Evolutionary conservation across 371 early-diverging fungal species (phyloP), one percentile per base, ranked within the genome.

Genomic region (Mucor mucedo): DNA sequence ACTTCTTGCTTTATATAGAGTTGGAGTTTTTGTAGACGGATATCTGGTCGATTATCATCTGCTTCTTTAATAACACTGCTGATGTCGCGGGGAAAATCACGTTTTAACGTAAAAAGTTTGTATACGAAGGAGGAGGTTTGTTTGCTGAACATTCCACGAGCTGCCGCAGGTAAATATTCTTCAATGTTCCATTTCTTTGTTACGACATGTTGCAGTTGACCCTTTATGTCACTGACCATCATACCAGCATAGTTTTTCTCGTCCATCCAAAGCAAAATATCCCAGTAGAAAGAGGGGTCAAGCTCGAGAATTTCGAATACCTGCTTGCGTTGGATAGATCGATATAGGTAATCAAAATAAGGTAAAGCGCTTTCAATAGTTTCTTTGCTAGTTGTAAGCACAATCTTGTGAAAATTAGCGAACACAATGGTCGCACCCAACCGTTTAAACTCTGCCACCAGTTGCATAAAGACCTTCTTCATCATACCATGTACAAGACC

Each of bases 201-300:
- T 4, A 73, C 44, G 2, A 54, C 39, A 7, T 69, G 48, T 2
- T 41, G 11, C 16, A 21, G 16, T 28, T 50, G 33, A 21, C 47
- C 33, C 4, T 35, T 41, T 7, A 41, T 14, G 30, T 60, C 29
- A 8, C 13, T 40, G 0, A 48, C 52, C 32, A 65, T 53, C 32
- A 95, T 76, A 4, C 97, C 95, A 28, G 93, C 96, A 75, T 85
- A 93, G 72, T 98, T 98, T 68, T 84, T 84, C 50, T 85, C 80
- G 69, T 97, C 95, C 93, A 96, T 92, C 98, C 98, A 98, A 16
- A 95, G 54, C 55, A 95, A 57, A n/a, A 88, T 82, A 42, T 87
- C 83, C 94, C 95, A 97, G 62, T 87, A 90, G 58, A 84, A 66
- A 28, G 75, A 73, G 1, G 87, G 82, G 4, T 80, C 69, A 59